Conservation (phyloP, 1,284 basidiomycete species). For the Thelephora terrestris region DNA sequence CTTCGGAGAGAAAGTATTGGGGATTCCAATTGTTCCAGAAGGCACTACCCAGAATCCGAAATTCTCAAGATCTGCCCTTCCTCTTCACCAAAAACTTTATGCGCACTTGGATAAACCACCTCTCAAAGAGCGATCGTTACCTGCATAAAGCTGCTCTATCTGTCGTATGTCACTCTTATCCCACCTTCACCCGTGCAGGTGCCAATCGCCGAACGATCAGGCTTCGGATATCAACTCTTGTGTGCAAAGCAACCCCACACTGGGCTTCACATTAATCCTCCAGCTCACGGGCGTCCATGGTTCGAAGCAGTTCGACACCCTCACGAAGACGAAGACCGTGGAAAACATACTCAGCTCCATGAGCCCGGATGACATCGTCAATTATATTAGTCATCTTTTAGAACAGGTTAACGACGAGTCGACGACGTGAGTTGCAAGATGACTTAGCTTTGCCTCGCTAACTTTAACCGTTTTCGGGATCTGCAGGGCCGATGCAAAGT, state of each 20-base stretch:
- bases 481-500: conserved; percentile 36
- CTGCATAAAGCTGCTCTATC: conserved; percentile 82
- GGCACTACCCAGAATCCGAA: conserved; percentile 56
- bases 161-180: conserved; percentile 40
- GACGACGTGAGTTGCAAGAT: conserved; percentile 30
- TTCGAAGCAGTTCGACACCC: conserved; percentile 80
- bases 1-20: conserved; percentile 89
- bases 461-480: conserved; percentile 7
- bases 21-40: conserved; percentile 90
- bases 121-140: conserved; percentile 80
- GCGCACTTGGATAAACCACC: conserved; percentile 94
- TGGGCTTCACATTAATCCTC: conserved; percentile 79
- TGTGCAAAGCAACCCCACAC: conserved; percentile 67
- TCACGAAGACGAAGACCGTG: conserved; percentile 91
- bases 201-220: conserved; percentile 26
- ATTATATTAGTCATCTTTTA: conserved; percentile 70
- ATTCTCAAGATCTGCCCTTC: conserved; percentile 63
- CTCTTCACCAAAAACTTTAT: conserved; percentile 95
- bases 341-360: conserved; percentile 77
- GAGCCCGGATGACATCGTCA: conserved; percentile 66
- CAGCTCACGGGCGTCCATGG: conserved; percentile 85
- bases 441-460: conserved; percentile 4
- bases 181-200: background rate
- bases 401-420: conserved; percentile 46
- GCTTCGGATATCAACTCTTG: conserved; percentile 67